A percentile compares a stretch with the other conserved stretches of the same genome.
Evolutionary conservation across 2,329 filamentous ascomycete genomes (phyloP).

Genomic region (Neocatenulostroma microsporum): DNA sequence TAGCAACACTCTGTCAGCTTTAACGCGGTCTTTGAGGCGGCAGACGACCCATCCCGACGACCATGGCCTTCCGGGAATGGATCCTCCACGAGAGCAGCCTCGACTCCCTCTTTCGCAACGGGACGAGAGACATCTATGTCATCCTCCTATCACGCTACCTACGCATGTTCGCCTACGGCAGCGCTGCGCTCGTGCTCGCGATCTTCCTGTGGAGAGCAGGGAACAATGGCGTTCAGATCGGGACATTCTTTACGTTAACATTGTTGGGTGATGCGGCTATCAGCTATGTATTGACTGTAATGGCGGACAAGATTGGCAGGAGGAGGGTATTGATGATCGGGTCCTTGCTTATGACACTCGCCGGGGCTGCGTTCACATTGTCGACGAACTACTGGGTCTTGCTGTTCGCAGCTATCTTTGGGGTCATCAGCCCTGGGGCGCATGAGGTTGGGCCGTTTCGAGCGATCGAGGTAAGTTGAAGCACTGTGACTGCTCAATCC

Average conservation of each 20-base stretch:
- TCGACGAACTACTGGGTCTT: slow-evolving; percentile 26
- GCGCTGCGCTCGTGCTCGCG: slow-evolving; percentile 21
- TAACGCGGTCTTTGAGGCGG: too few relatives aligned
- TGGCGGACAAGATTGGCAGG: slow-evolving; percentile 26
- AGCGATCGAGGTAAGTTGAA: slow-evolving; percentile 19
- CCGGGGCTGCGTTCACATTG: slow-evolving; percentile 23
- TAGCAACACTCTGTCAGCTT: too few relatives aligned
- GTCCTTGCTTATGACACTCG: slow-evolving; percentile 23
- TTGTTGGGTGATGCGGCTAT: slow-evolving; percentile 26
- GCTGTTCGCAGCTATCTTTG: slow-evolving; percentile 24
- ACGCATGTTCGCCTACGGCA: slow-evolving; percentile 28
- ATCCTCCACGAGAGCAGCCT: slow-evolving; percentile 10
- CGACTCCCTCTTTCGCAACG: slow-evolving; percentile 5
- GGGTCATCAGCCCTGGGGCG: slow-evolving; percentile 12
- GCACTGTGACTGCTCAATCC: neutral
- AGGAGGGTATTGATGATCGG: slow-evolving; percentile 23
- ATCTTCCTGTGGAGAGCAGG: slow-evolving; percentile 26
- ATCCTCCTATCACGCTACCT: slow-evolving; percentile 10
- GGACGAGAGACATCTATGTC: slow-evolving; percentile 9
- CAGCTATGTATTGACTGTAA: slow-evolving; percentile 23
- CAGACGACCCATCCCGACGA: too few relatives aligned
- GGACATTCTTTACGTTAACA: slow-evolving; percentile 26
- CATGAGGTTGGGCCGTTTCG: slow-evolving; percentile 29
- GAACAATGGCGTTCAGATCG: slow-evolving; percentile 23
- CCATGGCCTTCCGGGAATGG: slow-evolving; percentile 9